Percentiles rank a stretch among this genome's conserved stretches.
Conservation (phyloP, 176 grass and related monocot genomes). For the Triticum dicoccoides region DNA sequence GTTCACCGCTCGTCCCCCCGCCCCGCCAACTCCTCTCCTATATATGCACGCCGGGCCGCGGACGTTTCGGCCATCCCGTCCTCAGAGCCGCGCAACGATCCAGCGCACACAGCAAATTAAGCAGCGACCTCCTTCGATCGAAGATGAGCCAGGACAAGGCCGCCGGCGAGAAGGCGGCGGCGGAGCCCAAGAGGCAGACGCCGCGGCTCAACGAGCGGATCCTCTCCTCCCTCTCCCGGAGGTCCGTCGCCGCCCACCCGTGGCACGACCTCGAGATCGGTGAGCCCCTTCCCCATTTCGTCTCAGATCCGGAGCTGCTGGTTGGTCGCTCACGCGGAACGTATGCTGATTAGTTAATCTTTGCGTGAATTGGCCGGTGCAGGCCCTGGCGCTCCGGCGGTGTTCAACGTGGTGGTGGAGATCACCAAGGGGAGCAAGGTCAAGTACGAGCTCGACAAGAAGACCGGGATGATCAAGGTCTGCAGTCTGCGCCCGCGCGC, state of each 20-base stretch:
- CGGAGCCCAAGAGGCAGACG: conserved; percentile 8
- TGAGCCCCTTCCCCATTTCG: background rate
- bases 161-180: background rate
- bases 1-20: background rate
- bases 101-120: background rate
- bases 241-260: conserved; percentile 94
- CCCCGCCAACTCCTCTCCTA: background rate
- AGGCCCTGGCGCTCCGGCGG: conserved; percentile 74
- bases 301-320: background rate
- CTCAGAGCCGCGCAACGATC: background rate
- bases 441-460: conserved; percentile 99
- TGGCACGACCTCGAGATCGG: conserved; percentile 99
- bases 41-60: conserved; percentile 11
- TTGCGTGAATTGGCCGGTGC: background rate
- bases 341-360: background rate
- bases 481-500: too few relatives aligned
- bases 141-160: conserved; percentile 30
- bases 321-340: background rate
- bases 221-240: conserved; percentile 72
- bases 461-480: conserved; percentile 89
- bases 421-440: conserved; percentile 96
- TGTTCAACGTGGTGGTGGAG: conserved; percentile 96
- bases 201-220: conserved; percentile 89
- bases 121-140: too few relatives aligned
- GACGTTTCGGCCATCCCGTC: background rate